Evolutionary conservation across 768 basidiomycete species (phyloP), one percentile per base, ranked within the genome.

Genomic region (Collybiopsis confluens): DNA sequence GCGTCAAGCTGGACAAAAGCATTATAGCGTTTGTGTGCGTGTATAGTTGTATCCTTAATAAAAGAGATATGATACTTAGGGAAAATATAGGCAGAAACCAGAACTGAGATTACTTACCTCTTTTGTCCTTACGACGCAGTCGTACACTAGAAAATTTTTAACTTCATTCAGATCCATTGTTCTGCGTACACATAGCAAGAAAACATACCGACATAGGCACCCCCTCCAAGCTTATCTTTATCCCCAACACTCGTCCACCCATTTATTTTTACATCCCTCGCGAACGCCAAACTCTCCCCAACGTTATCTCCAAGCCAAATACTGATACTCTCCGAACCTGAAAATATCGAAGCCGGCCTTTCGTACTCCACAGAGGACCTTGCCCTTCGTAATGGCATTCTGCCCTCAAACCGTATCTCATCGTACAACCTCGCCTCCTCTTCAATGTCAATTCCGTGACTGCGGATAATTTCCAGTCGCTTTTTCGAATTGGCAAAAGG

Each of bases 171-270:
- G 20, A 16, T 11, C 4, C 61, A 52, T 33, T 33, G 13, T 13
- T 13, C 13, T 13, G 52, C 20, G 38, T 15, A 24, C 26, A 37
- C n/a, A 21, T 30, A 53, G n/a, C 36, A 16, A 11, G 42, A 26
- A 11, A n/a, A 66, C 78, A 51, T 52, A 86, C 84, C 84, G 48
- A 87, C 71, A 61, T 88, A 89, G 0, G 83, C 86, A 0, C 78
- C 76, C 13, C 55, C 51, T 13, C 76, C 75, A 18, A 46, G 45
- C n/a, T 79, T 79, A 0, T 73, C 72, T 37, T 73, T 75, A 59
- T 88, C 87, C 1, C 86, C 86, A 6, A 90, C 87, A 57, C 75
- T 82, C 16, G 81, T 84, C 87, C 87, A 89, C 0, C 86, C 88
- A 9, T 71, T 72, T 18, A 89, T 83, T 45, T 73, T 72, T 3